Percentiles rank a stretch among this genome's conserved stretches.
phyloP scores from a whole-genome alignment of 1,284 basidiomycete genomes.

The Cryptococcus neoformans region DNA sequence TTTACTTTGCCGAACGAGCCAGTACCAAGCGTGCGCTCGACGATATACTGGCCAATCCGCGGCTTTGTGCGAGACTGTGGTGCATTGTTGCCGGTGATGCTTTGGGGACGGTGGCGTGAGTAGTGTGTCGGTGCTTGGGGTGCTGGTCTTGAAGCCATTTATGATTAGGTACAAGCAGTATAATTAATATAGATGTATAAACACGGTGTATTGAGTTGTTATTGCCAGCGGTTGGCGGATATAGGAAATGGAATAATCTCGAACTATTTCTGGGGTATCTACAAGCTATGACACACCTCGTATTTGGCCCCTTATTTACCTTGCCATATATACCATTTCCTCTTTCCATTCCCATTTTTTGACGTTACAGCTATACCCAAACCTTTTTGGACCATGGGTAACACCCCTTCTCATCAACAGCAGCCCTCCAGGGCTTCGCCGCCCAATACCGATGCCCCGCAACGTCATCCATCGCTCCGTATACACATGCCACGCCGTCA shows the following conservation, averaged over 20 bases:
- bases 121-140: slow-evolving; percentile 31
- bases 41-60: slow-evolving; percentile 51
- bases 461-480: slow-evolving; percentile 36
- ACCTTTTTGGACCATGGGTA: slow-evolving; percentile 32
- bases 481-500: slow-evolving; percentile 41
- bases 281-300: not conserved
- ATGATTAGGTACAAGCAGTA: not conserved
- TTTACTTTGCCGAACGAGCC: slow-evolving; percentile 99
- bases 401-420: slow-evolving; percentile 43
- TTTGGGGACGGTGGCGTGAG: slow-evolving; percentile 22
- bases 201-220: no score
- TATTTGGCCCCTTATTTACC: not conserved
- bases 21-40: slow-evolving; percentile 55
- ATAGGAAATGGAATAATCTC: not conserved
- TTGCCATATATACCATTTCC: not conserved
- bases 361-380: not conserved
- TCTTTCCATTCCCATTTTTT: not conserved
- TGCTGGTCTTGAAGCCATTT: slow-evolving; percentile 44
- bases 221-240: no score
- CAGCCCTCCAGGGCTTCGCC: slow-evolving; percentile 14
- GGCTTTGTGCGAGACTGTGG: slow-evolving; percentile 33
- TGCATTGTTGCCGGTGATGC: slow-evolving; percentile 31
- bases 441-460: slow-evolving; percentile 1
- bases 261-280: not conserved
- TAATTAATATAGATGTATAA: no score